Percentiles rank a stretch among this genome's conserved stretches.
Evolutionary conservation across 179 eudicot genomes (phyloP).

Genomic region (Patellifolia procumbens): DNA sequence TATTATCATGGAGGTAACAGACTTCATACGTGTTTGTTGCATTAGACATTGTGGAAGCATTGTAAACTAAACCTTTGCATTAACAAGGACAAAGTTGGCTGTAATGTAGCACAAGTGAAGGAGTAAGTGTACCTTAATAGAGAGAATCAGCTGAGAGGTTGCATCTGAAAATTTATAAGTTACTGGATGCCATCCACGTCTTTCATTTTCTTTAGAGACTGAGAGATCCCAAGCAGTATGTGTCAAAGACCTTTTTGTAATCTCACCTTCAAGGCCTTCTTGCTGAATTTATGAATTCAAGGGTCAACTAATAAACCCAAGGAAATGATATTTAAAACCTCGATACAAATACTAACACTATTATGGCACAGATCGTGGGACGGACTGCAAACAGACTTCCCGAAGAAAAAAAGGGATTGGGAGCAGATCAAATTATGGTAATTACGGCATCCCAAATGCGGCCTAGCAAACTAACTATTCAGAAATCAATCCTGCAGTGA

Average conservation of each 20-base stretch:
- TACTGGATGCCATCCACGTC: conserved; percentile 95
- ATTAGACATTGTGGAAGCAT: neutral
- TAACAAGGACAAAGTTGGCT: neutral
- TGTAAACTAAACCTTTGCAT: neutral
- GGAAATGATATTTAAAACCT: no score
- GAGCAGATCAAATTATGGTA: neutral
- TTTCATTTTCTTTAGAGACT: conserved; percentile 58
- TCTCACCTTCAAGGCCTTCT: conserved; percentile 77
- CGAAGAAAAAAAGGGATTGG: neutral
- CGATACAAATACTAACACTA: neutral
- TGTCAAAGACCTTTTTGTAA: conserved; percentile 75
- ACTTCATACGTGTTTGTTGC: neutral
- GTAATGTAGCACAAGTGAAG: neutral
- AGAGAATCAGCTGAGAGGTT: conserved; percentile 61
- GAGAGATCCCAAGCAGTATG: conserved; percentile 89
- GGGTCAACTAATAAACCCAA: neutral
- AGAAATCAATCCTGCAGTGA: neutral
- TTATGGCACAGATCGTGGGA: neutral
- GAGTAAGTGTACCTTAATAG: conserved; percentile 63
- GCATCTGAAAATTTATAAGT: conserved; percentile 87
- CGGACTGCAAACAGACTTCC: neutral
- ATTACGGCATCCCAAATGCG: neutral
- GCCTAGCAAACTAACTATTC: no score
- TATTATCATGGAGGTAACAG: neutral
- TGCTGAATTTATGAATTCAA: conserved; percentile 40